A percentile compares a stretch with the other conserved stretches of the same genome.
phyloP scores from a whole-genome alignment of 192 early-diverging fungal genomes.

The Geosiphon pyriformis region DNA sequence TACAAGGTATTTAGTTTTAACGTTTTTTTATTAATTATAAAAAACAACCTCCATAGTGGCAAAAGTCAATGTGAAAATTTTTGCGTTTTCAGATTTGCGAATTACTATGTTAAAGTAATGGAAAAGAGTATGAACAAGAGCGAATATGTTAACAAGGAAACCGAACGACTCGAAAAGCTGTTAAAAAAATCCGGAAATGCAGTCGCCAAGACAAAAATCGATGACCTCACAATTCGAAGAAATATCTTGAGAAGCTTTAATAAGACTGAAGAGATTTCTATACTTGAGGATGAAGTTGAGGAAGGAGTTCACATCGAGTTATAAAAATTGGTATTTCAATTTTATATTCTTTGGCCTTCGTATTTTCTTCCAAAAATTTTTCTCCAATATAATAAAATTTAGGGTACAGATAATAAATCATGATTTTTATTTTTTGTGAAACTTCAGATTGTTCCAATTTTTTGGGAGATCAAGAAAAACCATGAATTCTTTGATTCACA shows the following conservation, averaged over 20 bases:
- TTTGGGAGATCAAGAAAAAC: too few species aligned
- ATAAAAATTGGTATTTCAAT: too few species aligned
- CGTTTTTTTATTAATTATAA: neutral
- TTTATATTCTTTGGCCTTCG: too few species aligned
- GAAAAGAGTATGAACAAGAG: slow-evolving; percentile 70
- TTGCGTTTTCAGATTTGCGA: slow-evolving; percentile 35
- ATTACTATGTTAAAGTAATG: slow-evolving; percentile 91
- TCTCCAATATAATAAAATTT: too few species aligned
- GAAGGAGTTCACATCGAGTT: too few species aligned
- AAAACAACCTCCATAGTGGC: neutral
- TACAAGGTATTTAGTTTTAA: slow-evolving; percentile 1
- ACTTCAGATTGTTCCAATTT: too few species aligned
- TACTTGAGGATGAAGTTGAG: too few species aligned
- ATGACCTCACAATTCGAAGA: slow-evolving; percentile 79
- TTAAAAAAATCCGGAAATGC: slow-evolving; percentile 59
- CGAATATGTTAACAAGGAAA: slow-evolving; percentile 74
- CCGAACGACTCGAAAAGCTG: slow-evolving; percentile 76
- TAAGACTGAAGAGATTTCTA: too few species aligned
- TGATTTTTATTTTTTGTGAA: too few species aligned
- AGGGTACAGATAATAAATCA: too few species aligned
- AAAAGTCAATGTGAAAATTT: slow-evolving; percentile 4
- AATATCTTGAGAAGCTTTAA: slow-evolving; percentile 70
- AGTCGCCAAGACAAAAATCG: slow-evolving; percentile 64
- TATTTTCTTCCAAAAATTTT: too few species aligned
- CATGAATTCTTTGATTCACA: too few species aligned